Conservation (phyloP, 208 protist genomes). For the Phytomonas sp. region DNA sequence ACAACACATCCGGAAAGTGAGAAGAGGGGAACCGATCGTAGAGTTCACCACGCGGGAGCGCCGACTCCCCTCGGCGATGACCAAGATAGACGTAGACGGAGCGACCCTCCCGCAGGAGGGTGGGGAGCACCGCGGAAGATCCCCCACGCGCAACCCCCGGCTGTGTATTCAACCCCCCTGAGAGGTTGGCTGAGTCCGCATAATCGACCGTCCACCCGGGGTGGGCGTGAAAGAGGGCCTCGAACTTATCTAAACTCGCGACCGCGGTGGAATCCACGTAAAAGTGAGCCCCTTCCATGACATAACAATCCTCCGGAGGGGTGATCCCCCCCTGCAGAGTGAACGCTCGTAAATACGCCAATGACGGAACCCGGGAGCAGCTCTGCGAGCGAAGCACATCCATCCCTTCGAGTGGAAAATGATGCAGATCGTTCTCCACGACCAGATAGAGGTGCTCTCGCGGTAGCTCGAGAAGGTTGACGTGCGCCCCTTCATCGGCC, state of each 20-base stretch:
- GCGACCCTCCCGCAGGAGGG: slow-evolving; percentile 4
- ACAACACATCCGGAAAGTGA: slow-evolving; percentile 21
- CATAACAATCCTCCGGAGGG: no score
- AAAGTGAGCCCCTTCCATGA: slow-evolving; percentile 5
- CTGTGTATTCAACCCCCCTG: slow-evolving; percentile 1
- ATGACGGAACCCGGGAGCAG: slow-evolving; percentile 34
- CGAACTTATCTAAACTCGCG: slow-evolving; percentile 4
- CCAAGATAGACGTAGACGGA: slow-evolving; percentile 56
- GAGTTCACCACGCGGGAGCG: slow-evolving; percentile 27
- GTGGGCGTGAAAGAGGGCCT: slow-evolving; percentile 13
- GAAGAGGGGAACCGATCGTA: slow-evolving; percentile 37
- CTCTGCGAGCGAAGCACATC: slow-evolving; percentile 33
- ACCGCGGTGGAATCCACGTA: slow-evolving; percentile 23
- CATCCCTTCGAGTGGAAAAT: slow-evolving; percentile 53
- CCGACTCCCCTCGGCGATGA: slow-evolving; percentile 48
- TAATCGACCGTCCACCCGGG: slow-evolving; percentile 20
- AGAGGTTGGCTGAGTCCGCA: slow-evolving; percentile 10
- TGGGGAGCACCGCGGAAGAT: slow-evolving; percentile 12
- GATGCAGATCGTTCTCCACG: slow-evolving; percentile 38
- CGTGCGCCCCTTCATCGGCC: slow-evolving; percentile 12
- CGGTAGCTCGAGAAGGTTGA: slow-evolving; percentile 32
- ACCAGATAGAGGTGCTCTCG: slow-evolving; percentile 57
- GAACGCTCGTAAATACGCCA: slow-evolving; percentile 8
- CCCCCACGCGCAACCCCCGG: background rate
- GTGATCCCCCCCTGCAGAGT: no score